Evolutionary conservation across 176 grass and related monocot genomes (phyloP), one percentile per base, ranked within the genome.

Genomic region (Chloris gayana): DNA sequence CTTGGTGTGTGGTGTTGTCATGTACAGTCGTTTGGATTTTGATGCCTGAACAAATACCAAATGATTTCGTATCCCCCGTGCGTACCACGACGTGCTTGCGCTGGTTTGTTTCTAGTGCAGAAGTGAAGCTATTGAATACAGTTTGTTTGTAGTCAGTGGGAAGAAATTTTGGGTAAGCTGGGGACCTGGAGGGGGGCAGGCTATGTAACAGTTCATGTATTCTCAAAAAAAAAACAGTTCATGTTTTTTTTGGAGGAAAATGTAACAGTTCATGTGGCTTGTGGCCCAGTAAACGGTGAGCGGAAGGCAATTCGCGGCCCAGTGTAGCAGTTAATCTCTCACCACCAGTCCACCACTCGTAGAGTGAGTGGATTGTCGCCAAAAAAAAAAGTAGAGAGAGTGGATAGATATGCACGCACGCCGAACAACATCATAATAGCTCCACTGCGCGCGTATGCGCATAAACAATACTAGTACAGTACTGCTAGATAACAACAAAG

Each of bases 11-110:
- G 18, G 41, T 60, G 39, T 71, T 26, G 41, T 78, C 30, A n/a
- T 49, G 39, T 37, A 64, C 74, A 71, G 31, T 26, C 8, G 13
- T 35, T 63, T 27, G 31, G 66, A 71, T 85, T 50, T 78, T 64
- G 83, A 78, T 76, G 54, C 66, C 34, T 44, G 62, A 85, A 39
- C 66, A 21, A 21, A 78, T 41, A n/a, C 14, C 32, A 19, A 18
- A 14, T 38, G 27, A 37, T 38, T 35, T 50, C 41, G 4, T 5
- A n/a, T 47, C 0, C 8, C 47, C 3, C 13, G 1, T 24, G 31
- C 26, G 45, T 68, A 22, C 14, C 6, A 19, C 19, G 58, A 53
- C 10, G 10, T 53, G 0, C 4, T 50, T 50, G 14, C 15, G 5
- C 47, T 44, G 47, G 17, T 61, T 61, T 27, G 25, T 61, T 14